These are phyloP conservation scores for Pleurotus tuoliensis DNA, from an alignment of 768 basidiomycete species.

Conservation along the genomic window DNA sequence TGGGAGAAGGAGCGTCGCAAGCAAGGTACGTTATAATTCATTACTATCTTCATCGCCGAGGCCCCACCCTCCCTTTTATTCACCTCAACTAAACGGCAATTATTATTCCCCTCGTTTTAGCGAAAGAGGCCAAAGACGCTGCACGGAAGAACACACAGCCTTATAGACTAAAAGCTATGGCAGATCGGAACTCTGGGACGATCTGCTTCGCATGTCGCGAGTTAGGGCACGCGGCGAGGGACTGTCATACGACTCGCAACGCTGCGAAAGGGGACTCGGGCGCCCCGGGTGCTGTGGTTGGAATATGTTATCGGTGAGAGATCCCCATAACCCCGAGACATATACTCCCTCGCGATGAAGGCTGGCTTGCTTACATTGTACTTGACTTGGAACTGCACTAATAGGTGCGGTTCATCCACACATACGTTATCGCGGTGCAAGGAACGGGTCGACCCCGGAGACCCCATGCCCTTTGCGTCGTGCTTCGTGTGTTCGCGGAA, in stretches of 20 bases:
- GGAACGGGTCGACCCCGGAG: conserved; percentile 51
- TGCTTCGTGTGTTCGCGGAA: conserved; percentile 86
- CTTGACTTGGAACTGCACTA: no score
- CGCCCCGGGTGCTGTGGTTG: conserved; percentile 29
- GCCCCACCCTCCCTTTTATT: background rate
- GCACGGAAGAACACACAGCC: conserved; percentile 37
- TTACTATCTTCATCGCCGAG: background rate
- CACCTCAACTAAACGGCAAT: background rate
- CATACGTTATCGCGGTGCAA: conserved; percentile 82
- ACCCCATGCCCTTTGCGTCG: conserved; percentile 82
- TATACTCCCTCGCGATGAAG: no score
- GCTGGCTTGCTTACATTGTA: no score
- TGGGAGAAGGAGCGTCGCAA: conserved; percentile 22
- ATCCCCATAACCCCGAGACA: no score
- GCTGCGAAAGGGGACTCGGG: conserved; percentile 11
- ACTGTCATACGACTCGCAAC: conserved; percentile 57
- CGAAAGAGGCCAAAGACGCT: conserved; percentile 19
- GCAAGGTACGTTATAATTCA: conserved; percentile 15
- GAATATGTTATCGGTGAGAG: conserved; percentile 70
- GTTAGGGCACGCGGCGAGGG: conserved; percentile 77
- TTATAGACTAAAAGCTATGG: conserved; percentile 61
- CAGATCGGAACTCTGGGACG: conserved; percentile 52
- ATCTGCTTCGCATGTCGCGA: conserved; percentile 86
- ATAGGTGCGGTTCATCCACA: conserved; percentile 80
- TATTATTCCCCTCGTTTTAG: conserved; percentile 9